A percentile compares a stretch with the other conserved stretches of the same genome.
Conservation (phyloP, 108 stramenopile genomes). For the Cyclostephanos tholiformis region DNA sequence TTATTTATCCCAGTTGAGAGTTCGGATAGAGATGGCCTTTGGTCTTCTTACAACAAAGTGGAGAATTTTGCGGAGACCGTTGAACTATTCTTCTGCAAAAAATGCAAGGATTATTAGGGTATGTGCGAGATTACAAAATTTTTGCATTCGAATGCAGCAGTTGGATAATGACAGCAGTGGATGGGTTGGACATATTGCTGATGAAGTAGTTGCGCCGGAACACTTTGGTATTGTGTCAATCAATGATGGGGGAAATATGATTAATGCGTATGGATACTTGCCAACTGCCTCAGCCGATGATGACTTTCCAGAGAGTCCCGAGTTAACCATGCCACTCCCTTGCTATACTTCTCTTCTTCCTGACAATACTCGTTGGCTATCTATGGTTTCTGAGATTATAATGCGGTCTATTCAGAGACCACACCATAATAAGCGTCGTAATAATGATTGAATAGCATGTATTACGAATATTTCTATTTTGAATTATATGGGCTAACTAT, state of each 20-base stretch:
- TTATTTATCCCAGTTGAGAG: background rate
- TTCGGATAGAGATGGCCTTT: slow-evolving; percentile 15
- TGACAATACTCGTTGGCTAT: slow-evolving; percentile 3
- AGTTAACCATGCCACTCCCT: background rate
- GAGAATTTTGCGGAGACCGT: background rate
- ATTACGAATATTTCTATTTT: too few relatives aligned
- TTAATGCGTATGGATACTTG: background rate
- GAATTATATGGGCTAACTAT: too few relatives aligned
- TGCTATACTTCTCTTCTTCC: background rate
- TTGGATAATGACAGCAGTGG: background rate
- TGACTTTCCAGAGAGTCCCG: background rate
- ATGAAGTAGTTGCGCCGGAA: background rate
- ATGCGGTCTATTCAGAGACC: background rate
- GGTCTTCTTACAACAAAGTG: slow-evolving; percentile 4
- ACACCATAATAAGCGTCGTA: background rate
- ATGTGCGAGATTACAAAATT: slow-evolving; percentile 4
- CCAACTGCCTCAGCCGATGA: background rate
- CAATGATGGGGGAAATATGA: slow-evolving; percentile 6
- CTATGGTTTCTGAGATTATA: background rate
- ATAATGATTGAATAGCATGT: slow-evolving; percentile 2
- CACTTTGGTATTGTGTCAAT: background rate
- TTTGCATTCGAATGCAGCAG: slow-evolving; percentile 10
- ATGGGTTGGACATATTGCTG: background rate
- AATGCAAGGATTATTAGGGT: background rate
- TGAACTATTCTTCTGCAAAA: background rate